Base-by-base conservation (phyloP, 192 early-diverging fungal genomes). In the Blastocladiella britannica region DNA sequence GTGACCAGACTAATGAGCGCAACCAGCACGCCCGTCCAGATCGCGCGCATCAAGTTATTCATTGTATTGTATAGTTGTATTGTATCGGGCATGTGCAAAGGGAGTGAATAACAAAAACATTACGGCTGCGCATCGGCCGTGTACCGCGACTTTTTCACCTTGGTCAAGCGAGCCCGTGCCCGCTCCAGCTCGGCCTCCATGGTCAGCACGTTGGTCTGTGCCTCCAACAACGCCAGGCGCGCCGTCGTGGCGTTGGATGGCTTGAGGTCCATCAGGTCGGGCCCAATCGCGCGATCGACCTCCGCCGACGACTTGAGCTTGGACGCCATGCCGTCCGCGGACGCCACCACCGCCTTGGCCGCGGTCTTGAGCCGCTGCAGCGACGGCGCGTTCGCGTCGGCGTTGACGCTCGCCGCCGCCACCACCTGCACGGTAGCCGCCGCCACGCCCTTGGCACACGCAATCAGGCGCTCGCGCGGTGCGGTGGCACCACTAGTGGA, bases 111-210 rank as follows among this genome's bases (percentile, higher is more conserved):
- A n/a, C n/a, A n/a, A n/a, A n/a, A n/a, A n/a, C n/a, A n/a, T n/a
- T n/a, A n/a, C n/a, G n/a, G 37, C 15, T 47, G 15, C 9, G 37
- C 15, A 3, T 20, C 37, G 37, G 15, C 37, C 15, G 37, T 47
- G 53, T 79, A 76, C 53, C 64, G 62, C 15, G 66, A 65, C 60
- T 80, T 80, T 7, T 76, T 28, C 5, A 80, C 72, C 12, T 62
- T 56, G 3, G 74, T 69, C 22, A 80, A 62, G 28, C 66, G 67
- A 29, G 58, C 53, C 26, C 78, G 25, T 22, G 78, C 78, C 52
- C 58, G 58, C 56, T 78, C 73, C 12, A 80, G 63, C 61, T 80
- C 78, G 57, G 71, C 72, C 62, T 80, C 78, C 72, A 79, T 73
- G 60, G 68, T 70, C 54, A 80, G 55, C 23, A 79, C 71, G 4